These are phyloP conservation scores for Podila epicladia DNA, from an alignment of 192 early-diverging fungal genomes.

Conservation along the genomic window DNA sequence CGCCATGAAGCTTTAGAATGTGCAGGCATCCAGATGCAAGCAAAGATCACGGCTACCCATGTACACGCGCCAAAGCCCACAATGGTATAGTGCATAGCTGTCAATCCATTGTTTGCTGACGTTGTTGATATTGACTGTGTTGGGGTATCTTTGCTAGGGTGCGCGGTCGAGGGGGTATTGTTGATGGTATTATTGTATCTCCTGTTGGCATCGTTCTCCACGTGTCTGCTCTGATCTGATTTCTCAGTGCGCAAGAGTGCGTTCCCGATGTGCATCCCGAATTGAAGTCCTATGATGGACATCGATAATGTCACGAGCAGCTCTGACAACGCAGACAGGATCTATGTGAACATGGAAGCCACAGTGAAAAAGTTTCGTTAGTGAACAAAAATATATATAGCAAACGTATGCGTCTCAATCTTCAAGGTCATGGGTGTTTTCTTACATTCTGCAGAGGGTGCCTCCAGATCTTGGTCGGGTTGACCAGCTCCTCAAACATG, in stretches of 20 bases:
- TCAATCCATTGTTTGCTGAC: background rate
- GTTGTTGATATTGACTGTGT: background rate
- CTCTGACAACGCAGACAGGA: conserved; percentile 54
- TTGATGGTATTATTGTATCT: background rate
- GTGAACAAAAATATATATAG: no score
- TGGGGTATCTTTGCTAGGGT: background rate
- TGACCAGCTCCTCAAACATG: conserved; percentile 58
- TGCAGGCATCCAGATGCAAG: conserved; percentile 31
- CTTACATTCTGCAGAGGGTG: conserved; percentile 54
- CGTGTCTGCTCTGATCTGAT: background rate
- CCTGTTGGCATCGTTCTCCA: background rate
- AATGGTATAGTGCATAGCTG: background rate
- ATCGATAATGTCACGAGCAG: conserved; percentile 59
- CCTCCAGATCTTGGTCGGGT: conserved; percentile 25
- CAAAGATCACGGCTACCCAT: conserved; percentile 53
- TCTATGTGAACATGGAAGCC: conserved; percentile 10
- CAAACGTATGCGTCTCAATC: background rate
- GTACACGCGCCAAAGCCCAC: conserved; percentile 1
- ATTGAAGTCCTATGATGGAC: conserved; percentile 53
- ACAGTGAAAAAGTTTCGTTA: no score
- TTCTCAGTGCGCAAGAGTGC: conserved; percentile 7
- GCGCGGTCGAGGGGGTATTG: background rate
- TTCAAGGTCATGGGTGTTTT: background rate
- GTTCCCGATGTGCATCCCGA: conserved; percentile 59
- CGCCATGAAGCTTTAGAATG: conserved; percentile 16